phyloP scores from a whole-genome alignment of 2,329 filamentous ascomycete genomes.

The Fusarium palustre region DNA sequence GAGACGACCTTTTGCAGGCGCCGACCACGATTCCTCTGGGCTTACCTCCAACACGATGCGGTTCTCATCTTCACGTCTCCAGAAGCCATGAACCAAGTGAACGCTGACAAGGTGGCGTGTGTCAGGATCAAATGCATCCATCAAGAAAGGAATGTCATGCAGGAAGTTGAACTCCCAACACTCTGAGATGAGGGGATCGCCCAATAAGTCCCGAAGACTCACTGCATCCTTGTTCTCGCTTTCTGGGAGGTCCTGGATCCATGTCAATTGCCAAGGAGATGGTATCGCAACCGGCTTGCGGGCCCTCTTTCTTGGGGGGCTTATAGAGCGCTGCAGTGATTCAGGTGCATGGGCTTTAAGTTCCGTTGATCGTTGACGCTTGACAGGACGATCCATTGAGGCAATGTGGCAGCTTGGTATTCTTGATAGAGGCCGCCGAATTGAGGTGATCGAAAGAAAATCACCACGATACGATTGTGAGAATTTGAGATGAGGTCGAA shows the following conservation, averaged over 20 bases:
- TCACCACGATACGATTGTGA: background rate
- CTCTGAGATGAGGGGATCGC: constrained; percentile 78
- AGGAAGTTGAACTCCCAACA: constrained; percentile 79
- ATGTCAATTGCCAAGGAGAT: constrained; percentile 79
- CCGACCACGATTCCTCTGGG: background rate
- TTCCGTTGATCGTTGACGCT: constrained; percentile 48
- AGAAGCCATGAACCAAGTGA: constrained; percentile 71
- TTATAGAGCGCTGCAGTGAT: constrained; percentile 57
- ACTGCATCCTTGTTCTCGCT: constrained; percentile 74
- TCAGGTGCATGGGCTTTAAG: constrained; percentile 22
- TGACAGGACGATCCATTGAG: constrained; percentile 50
- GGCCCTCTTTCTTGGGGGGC: constrained; percentile 57
- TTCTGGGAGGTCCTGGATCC: constrained; percentile 71
- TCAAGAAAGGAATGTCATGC: constrained; percentile 69
- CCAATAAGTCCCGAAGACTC: constrained; percentile 74
- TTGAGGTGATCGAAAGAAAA: background rate
- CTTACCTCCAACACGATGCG: constrained; percentile 68
- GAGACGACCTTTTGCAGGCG: background rate
- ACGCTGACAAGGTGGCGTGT: constrained; percentile 62
- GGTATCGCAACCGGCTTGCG: constrained; percentile 48
- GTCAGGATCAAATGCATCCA: constrained; percentile 65
- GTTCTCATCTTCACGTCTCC: constrained; percentile 74
- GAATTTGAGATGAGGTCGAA: background rate
- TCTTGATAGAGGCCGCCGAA: too few species aligned
- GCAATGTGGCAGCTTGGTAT: background rate